Evolutionary conservation across 75 land plant genomes (phyloP).

Genomic region (Cupressus sempervirens): DNA sequence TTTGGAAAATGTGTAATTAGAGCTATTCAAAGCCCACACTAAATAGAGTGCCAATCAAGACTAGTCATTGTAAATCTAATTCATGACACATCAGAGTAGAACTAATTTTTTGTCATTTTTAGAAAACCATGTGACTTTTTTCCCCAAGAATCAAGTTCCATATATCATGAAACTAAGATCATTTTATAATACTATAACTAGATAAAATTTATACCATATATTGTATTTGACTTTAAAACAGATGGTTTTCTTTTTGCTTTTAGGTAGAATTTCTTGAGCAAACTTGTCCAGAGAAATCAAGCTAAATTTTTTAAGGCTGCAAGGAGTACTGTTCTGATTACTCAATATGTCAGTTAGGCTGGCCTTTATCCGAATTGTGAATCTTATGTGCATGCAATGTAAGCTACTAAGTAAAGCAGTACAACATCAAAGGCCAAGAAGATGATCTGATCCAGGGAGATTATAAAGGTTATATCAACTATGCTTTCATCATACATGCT

Average conservation of each 20-base stretch:
- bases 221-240: background rate
- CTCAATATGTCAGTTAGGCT: background rate
- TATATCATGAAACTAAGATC: background rate
- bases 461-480: background rate
- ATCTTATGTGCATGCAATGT: background rate
- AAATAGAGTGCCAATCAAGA: background rate
- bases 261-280: background rate
- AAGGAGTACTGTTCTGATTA: background rate
- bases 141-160: background rate
- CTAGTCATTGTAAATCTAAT: background rate
- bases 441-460: background rate
- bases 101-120: background rate
- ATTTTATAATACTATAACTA: background rate
- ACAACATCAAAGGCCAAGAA: background rate
- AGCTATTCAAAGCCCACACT: background rate
- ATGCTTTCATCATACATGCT: constrained; percentile 1
- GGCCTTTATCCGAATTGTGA: background rate
- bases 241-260: background rate
- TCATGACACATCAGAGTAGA: background rate
- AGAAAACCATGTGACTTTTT: background rate
- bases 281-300: background rate
- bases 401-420: background rate
- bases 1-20: background rate
- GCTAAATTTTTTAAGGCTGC: background rate
- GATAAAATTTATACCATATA: background rate